Base-by-base conservation (phyloP, 148 eudicot genomes). In the Polygonum maritimum region DNA sequence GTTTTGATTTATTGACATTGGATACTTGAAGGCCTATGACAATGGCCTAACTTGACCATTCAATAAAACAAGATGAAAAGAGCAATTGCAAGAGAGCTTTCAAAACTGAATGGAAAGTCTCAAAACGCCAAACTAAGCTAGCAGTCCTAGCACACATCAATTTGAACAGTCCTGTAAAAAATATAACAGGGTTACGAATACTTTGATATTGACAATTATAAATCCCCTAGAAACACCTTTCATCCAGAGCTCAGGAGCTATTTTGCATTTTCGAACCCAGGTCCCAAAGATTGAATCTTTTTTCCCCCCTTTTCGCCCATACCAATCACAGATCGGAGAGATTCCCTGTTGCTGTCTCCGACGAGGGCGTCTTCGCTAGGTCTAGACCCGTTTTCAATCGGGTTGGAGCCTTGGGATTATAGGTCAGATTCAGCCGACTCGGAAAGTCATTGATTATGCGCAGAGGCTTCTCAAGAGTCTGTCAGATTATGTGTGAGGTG, bases 401-500 rank as follows among this genome's bases (percentile, higher is more conserved):
- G 75, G 77, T 8, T 26, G 41, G 83, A 81, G 72, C 79, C 82
- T 78, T 90, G 95, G 95, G 40, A 88, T 90, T 40, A 84, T 88
- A 40, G 55, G 79, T 10, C 82, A 83, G 82, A 85, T 88, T 57
- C 92, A 83, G 75, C 92, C 95, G 15, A 87, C 87, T 78, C 77
- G 70, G 70, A 80, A 81, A 78, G 89, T 90, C 15, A 80, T 90
- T 76, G 85, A 84, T 81, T 90, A 88, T 86, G 84, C 88, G 71
- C 89, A 87, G 74, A 80, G 84, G 69, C 82, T 90, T 72, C 75
- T 90, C 33, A 87, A 76, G 81, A 60, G 76, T 26, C 1, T 26
- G 31, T 33, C 74, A 38, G 67, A 81, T 88, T 73, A 81, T 84
- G 36, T 89, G 87, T 74, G 94, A 90, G 94, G 94, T 90, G 58